A percentile compares a stretch with the other conserved stretches of the same genome.
Evolutionary conservation across 2,329 filamentous ascomycete species (phyloP).

Genomic region (Diaporthe humulicola): DNA sequence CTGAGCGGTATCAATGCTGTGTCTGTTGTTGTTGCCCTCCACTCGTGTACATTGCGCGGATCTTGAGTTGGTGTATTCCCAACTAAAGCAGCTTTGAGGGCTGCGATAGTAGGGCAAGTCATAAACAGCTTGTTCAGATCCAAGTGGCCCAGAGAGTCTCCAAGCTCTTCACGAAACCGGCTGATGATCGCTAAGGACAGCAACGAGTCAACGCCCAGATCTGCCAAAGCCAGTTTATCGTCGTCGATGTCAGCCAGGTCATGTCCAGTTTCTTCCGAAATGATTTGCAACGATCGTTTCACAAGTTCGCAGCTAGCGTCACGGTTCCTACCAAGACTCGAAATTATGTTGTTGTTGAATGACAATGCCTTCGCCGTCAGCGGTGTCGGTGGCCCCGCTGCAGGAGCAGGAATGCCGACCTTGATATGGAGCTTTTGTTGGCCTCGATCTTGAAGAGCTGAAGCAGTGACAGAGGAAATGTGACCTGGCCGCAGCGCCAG

Average conservation of each 20-base stretch:
- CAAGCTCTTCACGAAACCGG: constrained; percentile 50
- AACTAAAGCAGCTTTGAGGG: not conserved
- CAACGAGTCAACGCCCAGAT: constrained; percentile 52
- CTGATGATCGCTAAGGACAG: constrained; percentile 48
- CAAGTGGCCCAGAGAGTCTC: constrained; percentile 42
- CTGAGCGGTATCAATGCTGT: not conserved
- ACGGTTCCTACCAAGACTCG: not conserved
- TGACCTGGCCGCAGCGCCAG: too few relatives aligned
- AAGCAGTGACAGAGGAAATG: too few relatives aligned
- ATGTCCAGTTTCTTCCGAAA: constrained; percentile 18
- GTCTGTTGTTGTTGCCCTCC: not conserved
- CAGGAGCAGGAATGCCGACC: not conserved
- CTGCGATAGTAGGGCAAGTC: constrained; percentile 43
- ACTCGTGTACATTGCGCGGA: not conserved
- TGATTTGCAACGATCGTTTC: not conserved
- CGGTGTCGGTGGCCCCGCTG: not conserved
- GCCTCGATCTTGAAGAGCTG: not conserved
- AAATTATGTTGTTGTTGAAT: not conserved
- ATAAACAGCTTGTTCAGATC: constrained; percentile 45
- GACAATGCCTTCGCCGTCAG: not conserved
- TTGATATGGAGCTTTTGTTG: not conserved
- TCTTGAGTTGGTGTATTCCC: not conserved
- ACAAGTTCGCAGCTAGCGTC: not conserved
- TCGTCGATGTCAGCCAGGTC: constrained; percentile 40
- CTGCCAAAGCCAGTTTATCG: constrained; percentile 45